phyloP scores from a whole-genome alignment of 345 rosid genomes.

The Boechera stricta region DNA sequence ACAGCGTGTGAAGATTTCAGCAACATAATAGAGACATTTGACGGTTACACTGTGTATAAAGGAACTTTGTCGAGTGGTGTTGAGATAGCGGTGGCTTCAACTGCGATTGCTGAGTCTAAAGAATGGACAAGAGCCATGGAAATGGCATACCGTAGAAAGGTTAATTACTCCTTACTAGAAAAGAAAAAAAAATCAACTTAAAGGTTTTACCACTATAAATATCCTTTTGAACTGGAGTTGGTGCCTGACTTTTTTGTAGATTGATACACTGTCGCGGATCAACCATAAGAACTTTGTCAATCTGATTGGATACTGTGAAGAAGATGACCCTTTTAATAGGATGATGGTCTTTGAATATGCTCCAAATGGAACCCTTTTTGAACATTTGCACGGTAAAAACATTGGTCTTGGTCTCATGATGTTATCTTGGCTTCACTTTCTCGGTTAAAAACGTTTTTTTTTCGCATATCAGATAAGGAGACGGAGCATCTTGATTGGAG shows the following conservation, averaged over 20 bases:
- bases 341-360: conserved; percentile 99
- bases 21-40: conserved; percentile 90
- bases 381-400: conserved; percentile 83
- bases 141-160: conserved; percentile 94
- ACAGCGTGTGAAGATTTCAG: conserved; percentile 99
- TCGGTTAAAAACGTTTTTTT: background rate
- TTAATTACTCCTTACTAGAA: conserved; percentile 28
- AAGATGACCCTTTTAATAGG: conserved; percentile 84
- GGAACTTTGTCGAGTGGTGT: conserved; percentile 90
- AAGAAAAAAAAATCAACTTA: conserved; percentile 1
- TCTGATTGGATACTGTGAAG: conserved; percentile 86
- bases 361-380: conserved; percentile 89
- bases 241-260: conserved; percentile 50
- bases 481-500: conserved; percentile 96
- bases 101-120: conserved; percentile 69
- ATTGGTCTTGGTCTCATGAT: conserved; percentile 2
- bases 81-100: conserved; percentile 94
- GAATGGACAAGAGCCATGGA: conserved; percentile 93
- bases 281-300: conserved; percentile 97
- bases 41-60: conserved; percentile 90
- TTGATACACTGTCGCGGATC: conserved; percentile 71
- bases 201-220: background rate
- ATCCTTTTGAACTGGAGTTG: background rate
- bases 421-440: conserved; percentile 20
- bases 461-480: conserved; percentile 70